Conservation (phyloP, 2,329 filamentous ascomycete genomes). For the Verticillium nonalfalfae region DNA sequence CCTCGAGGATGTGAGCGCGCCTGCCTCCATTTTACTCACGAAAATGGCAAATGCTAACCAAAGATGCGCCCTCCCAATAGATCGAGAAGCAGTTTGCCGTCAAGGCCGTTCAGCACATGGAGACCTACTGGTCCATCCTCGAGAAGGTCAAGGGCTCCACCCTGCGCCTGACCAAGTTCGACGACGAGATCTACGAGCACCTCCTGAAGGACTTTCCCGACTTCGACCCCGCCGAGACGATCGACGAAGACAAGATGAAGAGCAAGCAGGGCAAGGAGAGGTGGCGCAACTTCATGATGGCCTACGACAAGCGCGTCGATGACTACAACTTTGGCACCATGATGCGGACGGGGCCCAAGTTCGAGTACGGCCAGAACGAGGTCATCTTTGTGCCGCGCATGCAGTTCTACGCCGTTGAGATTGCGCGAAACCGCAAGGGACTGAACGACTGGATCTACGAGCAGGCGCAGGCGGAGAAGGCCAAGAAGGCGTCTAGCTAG, state of each 20-base stretch:
- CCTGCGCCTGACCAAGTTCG: conserved; percentile 85
- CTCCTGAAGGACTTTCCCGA: conserved; percentile 87
- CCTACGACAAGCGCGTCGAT: conserved; percentile 89
- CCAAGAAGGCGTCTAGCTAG: conserved; percentile 8
- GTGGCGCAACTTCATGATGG: conserved; percentile 92
- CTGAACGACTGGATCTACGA: conserved; percentile 98
- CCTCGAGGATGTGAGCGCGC: conserved; percentile 46
- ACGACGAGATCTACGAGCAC: conserved; percentile 91
- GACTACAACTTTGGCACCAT: conserved; percentile 99
- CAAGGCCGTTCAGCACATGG: conserved; percentile 93
- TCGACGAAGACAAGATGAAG: conserved; percentile 96
- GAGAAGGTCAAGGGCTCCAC: conserved; percentile 85
- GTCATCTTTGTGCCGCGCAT: conserved; percentile 74
- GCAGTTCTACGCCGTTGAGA: conserved; percentile 50
- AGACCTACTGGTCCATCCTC: conserved; percentile 95
- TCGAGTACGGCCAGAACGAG: conserved; percentile 79
- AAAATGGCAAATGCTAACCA: conserved; percentile 1
- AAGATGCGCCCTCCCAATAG: conserved; percentile 32
- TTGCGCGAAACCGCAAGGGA: conserved; percentile 70
- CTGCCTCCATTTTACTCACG: conserved; percentile 1
- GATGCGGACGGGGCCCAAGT: conserved; percentile 69
- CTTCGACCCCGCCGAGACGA: conserved; percentile 73
- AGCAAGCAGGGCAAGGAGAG: conserved; percentile 89
- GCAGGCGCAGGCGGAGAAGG: conserved; percentile 59
- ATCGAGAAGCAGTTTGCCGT: conserved; percentile 99